These are phyloP conservation scores for Leccinum variicolor DNA, from an alignment of 768 basidiomycete species.

Conservation along the genomic window DNA sequence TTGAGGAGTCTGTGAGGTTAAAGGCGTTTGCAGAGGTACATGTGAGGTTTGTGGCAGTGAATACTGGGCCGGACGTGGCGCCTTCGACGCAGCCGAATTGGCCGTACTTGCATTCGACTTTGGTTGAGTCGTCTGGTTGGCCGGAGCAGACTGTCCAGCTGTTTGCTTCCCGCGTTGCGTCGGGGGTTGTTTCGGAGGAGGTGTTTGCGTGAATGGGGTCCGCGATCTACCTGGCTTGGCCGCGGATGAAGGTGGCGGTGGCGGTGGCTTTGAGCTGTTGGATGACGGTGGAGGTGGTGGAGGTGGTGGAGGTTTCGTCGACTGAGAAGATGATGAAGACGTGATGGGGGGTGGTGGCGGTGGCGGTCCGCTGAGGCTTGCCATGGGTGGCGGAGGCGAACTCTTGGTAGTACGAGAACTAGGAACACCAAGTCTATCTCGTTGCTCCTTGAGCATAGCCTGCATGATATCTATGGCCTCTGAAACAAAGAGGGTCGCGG, in stretches of 20 bases:
- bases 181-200: slow-evolving; percentile 2
- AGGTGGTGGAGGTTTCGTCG: slow-evolving; percentile 13
- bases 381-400: slow-evolving; percentile 10
- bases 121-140: slow-evolving; percentile 1
- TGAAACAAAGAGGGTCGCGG: neutral
- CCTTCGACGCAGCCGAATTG: neutral
- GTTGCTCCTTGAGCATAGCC: slow-evolving; percentile 16
- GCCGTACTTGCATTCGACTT: neutral
- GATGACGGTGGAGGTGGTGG: slow-evolving; percentile 16
- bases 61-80: neutral
- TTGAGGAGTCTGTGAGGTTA: neutral
- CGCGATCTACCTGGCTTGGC: slow-evolving; percentile 6
- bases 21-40: neutral
- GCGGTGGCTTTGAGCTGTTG: neutral
- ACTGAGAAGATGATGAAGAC: slow-evolving; percentile 17
- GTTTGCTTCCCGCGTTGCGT: slow-evolving; percentile 1
- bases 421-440: slow-evolving; percentile 24
- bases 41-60: neutral
- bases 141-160: neutral
- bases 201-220: slow-evolving; percentile 12
- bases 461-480: slow-evolving; percentile 12
- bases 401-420: neutral
- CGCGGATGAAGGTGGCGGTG: neutral
- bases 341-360: slow-evolving; percentile 24
- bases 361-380: slow-evolving; percentile 18